These are phyloP conservation scores for Penicillium rolfsii DNA, from an alignment of 2,329 filamentous ascomycete species.

Conservation along the genomic window DNA sequence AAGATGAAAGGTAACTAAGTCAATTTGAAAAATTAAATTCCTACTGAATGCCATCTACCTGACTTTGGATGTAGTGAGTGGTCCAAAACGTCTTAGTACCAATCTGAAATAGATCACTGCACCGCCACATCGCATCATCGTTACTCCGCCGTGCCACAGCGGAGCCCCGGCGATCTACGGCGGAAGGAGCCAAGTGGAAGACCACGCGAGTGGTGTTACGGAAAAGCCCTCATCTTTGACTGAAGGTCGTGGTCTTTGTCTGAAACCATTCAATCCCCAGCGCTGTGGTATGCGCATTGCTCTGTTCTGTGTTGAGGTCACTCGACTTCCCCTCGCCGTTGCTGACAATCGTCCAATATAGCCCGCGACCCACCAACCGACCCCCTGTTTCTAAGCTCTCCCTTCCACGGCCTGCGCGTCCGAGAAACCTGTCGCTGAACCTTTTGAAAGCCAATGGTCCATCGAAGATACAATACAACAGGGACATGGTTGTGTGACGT, in stretches of 20 bases:
- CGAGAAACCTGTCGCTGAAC: neutral
- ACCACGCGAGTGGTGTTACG: conserved; percentile 20
- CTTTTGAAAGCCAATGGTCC: conserved; percentile 29
- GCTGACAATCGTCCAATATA: conserved; percentile 22
- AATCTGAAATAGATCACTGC: conserved; percentile 6
- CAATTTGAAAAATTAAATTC: neutral
- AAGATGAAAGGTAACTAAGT: neutral
- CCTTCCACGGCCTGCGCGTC: neutral
- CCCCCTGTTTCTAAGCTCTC: conserved; percentile 24
- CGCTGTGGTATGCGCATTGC: conserved; percentile 4
- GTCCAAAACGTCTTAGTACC: no score
- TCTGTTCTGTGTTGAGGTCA: conserved; percentile 1
- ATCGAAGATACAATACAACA: conserved; percentile 19
- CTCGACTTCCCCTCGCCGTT: conserved; percentile 6
- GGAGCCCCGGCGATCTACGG: conserved; percentile 35
- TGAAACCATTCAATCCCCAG: neutral
- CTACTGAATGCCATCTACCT: no score
- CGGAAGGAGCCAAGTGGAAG: conserved; percentile 34
- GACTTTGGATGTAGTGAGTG: no score
- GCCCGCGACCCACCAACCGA: conserved; percentile 12
- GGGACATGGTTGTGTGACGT: conserved; percentile 39
- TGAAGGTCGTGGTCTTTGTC: conserved; percentile 6
- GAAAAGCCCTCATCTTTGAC: conserved; percentile 10
- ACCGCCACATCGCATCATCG: conserved; percentile 39
- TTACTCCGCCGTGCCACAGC: conserved; percentile 34